Conservation (phyloP, 148 eudicot species). For the Silene uniflora region DNA sequence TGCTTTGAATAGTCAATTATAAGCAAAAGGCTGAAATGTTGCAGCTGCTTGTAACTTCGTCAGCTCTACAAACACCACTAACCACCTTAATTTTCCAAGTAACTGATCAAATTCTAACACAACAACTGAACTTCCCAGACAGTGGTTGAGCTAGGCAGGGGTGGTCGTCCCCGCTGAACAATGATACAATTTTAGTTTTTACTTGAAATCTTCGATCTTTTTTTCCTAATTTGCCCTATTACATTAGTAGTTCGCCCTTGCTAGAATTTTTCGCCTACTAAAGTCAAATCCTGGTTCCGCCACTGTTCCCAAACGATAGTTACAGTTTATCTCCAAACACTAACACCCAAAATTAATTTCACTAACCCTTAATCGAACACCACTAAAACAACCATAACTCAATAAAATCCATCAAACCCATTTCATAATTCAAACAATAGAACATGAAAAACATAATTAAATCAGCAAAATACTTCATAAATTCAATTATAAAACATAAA, state of each 20-base stretch:
- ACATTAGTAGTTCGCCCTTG: too few species aligned
- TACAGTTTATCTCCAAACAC: not conserved
- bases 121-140: not conserved
- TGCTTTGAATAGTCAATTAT: not conserved
- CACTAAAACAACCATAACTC: not conserved
- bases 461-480: not conserved
- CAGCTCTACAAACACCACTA: not conserved
- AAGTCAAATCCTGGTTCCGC: too few species aligned
- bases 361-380: not conserved
- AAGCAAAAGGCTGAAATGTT: not conserved
- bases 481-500: not conserved
- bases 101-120: not conserved
- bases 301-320: not conserved
- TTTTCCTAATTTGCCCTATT: too few species aligned
- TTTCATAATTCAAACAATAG: not conserved
- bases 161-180: too few species aligned
- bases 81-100: not conserved
- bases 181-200: too few species aligned
- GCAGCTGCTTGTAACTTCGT: not conserved
- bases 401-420: not conserved
- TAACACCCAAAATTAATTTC: not conserved
- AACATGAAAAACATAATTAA: not conserved
- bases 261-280: too few species aligned
- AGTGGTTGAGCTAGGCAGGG: too few species aligned
- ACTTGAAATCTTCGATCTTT: too few species aligned